Evolutionary conservation across 306 rosid species (phyloP).

Genomic region (Cyclanthera cordifolia): DNA sequence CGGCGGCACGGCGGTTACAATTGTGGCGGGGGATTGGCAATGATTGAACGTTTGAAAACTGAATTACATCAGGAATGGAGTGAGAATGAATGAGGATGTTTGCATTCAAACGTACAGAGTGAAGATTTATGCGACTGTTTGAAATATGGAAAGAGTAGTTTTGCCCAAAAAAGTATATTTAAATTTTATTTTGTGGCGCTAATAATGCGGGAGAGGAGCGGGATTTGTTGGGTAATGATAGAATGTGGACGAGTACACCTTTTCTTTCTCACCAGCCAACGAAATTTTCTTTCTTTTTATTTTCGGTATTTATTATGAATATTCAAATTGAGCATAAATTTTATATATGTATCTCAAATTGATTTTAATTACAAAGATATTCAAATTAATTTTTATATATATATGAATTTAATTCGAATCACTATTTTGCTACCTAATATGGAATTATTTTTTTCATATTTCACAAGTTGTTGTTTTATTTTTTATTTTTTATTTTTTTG

Average conservation of each 20-base stretch:
- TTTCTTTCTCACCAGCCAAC: background rate
- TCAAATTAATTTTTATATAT: too few relatives aligned
- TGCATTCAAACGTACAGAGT: background rate
- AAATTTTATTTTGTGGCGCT: background rate
- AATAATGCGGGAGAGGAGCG: background rate
- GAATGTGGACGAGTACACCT: background rate
- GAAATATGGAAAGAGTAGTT: conserved; percentile 5
- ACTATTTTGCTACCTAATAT: too few relatives aligned
- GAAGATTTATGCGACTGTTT: background rate
- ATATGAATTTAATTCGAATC: too few relatives aligned
- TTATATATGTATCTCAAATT: too few relatives aligned
- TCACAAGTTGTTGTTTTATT: too few relatives aligned
- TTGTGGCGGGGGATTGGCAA: conserved; percentile 8
- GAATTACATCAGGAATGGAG: background rate
- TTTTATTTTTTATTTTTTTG: too few relatives aligned
- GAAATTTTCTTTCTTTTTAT: too few relatives aligned
- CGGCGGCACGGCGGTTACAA: conserved; percentile 21
- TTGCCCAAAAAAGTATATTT: background rate
- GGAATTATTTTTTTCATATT: too few relatives aligned
- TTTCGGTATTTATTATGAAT: too few relatives aligned
- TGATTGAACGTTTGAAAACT: background rate
- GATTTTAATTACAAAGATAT: too few relatives aligned
- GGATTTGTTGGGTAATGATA: background rate
- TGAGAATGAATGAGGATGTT: background rate
- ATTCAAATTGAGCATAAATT: too few relatives aligned